Percentiles rank a stretch among this genome's conserved stretches.
Conservation (phyloP, 345 rosid species). For the Durio zibethinus region DNA sequence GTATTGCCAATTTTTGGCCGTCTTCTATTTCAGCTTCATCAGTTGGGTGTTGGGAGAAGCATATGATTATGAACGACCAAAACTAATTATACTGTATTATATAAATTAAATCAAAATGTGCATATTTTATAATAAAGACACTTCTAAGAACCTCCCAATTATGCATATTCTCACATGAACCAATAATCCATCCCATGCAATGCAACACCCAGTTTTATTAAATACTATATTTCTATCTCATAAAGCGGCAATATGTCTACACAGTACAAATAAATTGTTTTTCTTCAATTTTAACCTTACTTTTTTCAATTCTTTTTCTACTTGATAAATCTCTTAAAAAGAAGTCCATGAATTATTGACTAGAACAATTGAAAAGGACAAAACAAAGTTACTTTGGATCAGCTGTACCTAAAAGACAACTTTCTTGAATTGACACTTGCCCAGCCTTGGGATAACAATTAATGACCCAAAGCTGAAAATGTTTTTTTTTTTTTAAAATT, state of each 20-base stretch:
- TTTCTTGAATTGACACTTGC: constrained; percentile 6
- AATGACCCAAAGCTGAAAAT: neutral
- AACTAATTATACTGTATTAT: neutral
- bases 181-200: constrained; percentile 30
- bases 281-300: neutral
- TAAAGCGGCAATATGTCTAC: neutral
- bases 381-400: neutral
- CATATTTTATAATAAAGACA: constrained; percentile 20
- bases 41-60: neutral
- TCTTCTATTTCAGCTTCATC: neutral
- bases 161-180: constrained; percentile 31
- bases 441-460: neutral
- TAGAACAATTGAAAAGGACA: neutral
- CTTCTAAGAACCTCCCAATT: constrained; percentile 37
- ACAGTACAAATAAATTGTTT: neutral
- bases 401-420: neutral
- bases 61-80: constrained; percentile 13
- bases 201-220: neutral
- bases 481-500: neutral
- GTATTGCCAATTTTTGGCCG: neutral
- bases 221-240: neutral
- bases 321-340: neutral
- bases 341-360: neutral
- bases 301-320: neutral
- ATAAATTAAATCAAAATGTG: neutral